Evolutionary conservation across 1,284 basidiomycete genomes (phyloP).

Genomic region (Ustilago cynodontis): DNA sequence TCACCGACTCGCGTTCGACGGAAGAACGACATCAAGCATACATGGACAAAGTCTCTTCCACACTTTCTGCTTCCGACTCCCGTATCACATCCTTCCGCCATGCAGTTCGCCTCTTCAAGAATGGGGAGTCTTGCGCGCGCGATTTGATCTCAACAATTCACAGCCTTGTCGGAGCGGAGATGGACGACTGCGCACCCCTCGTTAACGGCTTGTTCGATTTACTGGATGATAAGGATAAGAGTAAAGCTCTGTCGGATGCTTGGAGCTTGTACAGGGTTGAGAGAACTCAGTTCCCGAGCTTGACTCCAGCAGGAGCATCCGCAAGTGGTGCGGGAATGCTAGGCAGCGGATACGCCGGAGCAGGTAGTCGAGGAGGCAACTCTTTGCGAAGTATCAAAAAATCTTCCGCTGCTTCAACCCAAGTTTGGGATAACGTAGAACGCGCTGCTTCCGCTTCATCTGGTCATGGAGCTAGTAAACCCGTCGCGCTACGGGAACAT

Average conservation of each 20-base stretch:
- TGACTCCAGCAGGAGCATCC: conserved; percentile 13
- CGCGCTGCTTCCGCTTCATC: conserved; percentile 75
- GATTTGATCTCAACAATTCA: conserved; percentile 89
- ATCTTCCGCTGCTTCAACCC: conserved; percentile 74
- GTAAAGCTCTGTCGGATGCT: conserved; percentile 78
- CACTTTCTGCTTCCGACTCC: conserved; percentile 77
- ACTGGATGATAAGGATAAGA: conserved; percentile 81
- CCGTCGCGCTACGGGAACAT: conserved; percentile 38
- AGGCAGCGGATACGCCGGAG: conserved; percentile 25
- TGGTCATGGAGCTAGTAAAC: conserved; percentile 36
- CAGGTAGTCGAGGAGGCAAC: conserved; percentile 72
- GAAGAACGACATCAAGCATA: conserved; percentile 77
- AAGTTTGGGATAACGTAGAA: conserved; percentile 88
- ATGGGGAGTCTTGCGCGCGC: conserved; percentile 81
- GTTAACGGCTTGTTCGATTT: conserved; percentile 77
- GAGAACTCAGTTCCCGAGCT: conserved; percentile 73
- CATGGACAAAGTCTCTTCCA: conserved; percentile 77
- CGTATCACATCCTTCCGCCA: conserved; percentile 83
- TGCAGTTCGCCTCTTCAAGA: conserved; percentile 82
- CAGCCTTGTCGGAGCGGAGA: conserved; percentile 80
- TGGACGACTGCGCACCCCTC: conserved; percentile 73
- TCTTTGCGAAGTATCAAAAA: conserved; percentile 86
- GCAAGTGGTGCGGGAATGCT: neutral
- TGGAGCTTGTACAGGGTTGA: conserved; percentile 88
- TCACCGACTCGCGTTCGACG: conserved; percentile 75